Evolutionary conservation across 305 asterid species (phyloP).

Genomic region (Rubia peregrina): DNA sequence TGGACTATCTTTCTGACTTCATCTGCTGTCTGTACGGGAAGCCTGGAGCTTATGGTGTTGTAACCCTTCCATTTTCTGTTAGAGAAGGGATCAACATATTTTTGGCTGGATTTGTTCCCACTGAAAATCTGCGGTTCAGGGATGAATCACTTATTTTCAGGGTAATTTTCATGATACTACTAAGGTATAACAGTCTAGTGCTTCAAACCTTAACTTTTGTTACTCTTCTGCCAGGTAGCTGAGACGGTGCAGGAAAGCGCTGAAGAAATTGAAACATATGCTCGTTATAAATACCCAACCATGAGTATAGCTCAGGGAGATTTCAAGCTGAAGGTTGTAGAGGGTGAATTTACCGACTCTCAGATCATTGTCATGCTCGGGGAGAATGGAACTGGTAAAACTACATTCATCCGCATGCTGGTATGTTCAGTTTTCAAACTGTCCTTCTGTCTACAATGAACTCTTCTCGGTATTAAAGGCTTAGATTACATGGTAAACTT

Average conservation of each 20-base stretch:
- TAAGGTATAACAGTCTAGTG: not conserved
- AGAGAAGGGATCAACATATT: slow-evolving; percentile 98
- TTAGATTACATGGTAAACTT: not conserved
- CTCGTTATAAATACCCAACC: slow-evolving; percentile 80
- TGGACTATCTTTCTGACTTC: slow-evolving; percentile 93
- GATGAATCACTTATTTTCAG: slow-evolving; percentile 91
- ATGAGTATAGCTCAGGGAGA: slow-evolving; percentile 88
- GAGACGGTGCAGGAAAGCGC: slow-evolving; percentile 89
- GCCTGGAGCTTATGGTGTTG: slow-evolving; percentile 98
- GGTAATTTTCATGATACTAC: slow-evolving; percentile 31
- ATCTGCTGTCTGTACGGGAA: slow-evolving; percentile 97
- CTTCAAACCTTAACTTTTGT: slow-evolving; percentile 9
- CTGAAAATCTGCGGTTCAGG: slow-evolving; percentile 88
- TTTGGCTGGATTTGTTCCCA: slow-evolving; percentile 95
- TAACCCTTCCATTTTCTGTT: slow-evolving; percentile 94
- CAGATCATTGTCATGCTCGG: slow-evolving; percentile 98
- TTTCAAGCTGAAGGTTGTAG: slow-evolving; percentile 77
- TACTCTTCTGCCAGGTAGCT: slow-evolving; percentile 52
- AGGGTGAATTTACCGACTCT: slow-evolving; percentile 98
- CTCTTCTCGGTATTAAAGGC: not conserved
- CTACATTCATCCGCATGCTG: slow-evolving; percentile 95
- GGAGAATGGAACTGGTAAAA: slow-evolving; percentile 97
- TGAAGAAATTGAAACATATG: slow-evolving; percentile 84
- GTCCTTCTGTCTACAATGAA: not conserved
- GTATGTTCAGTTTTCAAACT: slow-evolving; percentile 28